Base-by-base conservation (phyloP, 1,284 basidiomycete species). In the Stereum hirsutum region DNA sequence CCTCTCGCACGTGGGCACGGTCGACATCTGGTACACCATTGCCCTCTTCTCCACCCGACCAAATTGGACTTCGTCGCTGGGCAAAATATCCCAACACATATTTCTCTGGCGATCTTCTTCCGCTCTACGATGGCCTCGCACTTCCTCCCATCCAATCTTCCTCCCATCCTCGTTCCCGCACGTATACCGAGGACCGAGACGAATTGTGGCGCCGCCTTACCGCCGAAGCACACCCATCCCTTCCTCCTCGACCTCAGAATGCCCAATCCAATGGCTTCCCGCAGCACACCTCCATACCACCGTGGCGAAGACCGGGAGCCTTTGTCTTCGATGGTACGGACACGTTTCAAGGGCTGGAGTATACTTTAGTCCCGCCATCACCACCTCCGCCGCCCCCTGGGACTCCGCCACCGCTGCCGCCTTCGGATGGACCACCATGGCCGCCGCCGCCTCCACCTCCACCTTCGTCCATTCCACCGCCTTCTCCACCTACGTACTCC, bases 51-150 rank as follows among this genome's bases (percentile, higher is more conserved):
- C 46, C 46, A 12, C 6, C 20, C 23, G 33, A 25, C 31, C n/a
- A 27, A 17, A 24, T 48, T 32, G 20, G 35, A 15, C 53, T 50
- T 7, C 57, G 51, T 21, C 69, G 82, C 37, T 85, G 82, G 83
- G 83, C 79, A 4, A 54, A 48, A 23, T 87, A 81, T 51, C 77
- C 81, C 3, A 54, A 63, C 25, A 69, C 71, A 3, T 70, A 76
- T 49, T 86, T 86, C 54, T 72, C 72, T 7, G 78, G 65, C 20
- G 60, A 64, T 20, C 63, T 67, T 23, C 69, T 86, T 10, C 72
- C 77, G 2, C 49, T 76, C 1, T 84, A 81, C 54, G 66, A 59
- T 17, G 70, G 70, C 32, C 40, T 46, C 20, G 45, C 53, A 31
- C 57, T 75, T 43, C 66, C 73, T 17, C 57, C 60, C 44, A 41